Conservation (phyloP, 1,139 yeast genomes). For the Saccharomyces hybrid region DNA sequence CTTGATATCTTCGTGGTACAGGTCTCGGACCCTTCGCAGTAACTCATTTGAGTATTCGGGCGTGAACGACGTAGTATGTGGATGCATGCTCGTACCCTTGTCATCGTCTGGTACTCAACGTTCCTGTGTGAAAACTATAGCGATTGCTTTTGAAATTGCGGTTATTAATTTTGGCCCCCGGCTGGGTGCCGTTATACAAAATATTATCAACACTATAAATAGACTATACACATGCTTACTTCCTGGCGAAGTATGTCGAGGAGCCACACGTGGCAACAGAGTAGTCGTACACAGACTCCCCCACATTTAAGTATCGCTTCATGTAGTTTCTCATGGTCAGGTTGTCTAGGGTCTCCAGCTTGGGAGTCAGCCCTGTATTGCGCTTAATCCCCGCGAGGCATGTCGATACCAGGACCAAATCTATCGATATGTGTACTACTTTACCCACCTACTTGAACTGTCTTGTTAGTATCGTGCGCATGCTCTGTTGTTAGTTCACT, state of each 20-base stretch:
- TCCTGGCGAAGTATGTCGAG: slow-evolving; percentile 67
- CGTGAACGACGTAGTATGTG: slow-evolving; percentile 21
- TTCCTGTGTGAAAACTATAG: slow-evolving; percentile 1
- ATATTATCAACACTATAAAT: background rate
- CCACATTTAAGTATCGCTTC: slow-evolving; percentile 64
- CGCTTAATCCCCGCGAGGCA: slow-evolving; percentile 85
- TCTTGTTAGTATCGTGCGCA: background rate
- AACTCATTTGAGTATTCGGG: slow-evolving; percentile 36
- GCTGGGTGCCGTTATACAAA: slow-evolving; percentile 1
- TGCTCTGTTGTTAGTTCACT: background rate
- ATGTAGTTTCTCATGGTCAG: slow-evolving; percentile 53
- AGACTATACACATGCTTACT: slow-evolving; percentile 20
- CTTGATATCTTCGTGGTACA: slow-evolving; percentile 29
- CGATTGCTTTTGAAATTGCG: background rate
- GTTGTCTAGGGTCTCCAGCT: slow-evolving; percentile 35
- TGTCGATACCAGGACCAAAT: slow-evolving; percentile 70
- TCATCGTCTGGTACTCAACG: background rate
- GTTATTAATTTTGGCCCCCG: background rate
- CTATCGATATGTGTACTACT: slow-evolving; percentile 60
- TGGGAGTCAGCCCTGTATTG: slow-evolving; percentile 69
- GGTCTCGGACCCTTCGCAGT: slow-evolving; percentile 24
- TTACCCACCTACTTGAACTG: slow-evolving; percentile 41
- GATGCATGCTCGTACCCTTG: background rate
- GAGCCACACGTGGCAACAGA: slow-evolving; percentile 64
- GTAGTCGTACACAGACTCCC: slow-evolving; percentile 77